Evolutionary conservation across 768 basidiomycete genomes (phyloP), one percentile per base, ranked within the genome.

Genomic region (Dioszegia aurantiaca): DNA sequence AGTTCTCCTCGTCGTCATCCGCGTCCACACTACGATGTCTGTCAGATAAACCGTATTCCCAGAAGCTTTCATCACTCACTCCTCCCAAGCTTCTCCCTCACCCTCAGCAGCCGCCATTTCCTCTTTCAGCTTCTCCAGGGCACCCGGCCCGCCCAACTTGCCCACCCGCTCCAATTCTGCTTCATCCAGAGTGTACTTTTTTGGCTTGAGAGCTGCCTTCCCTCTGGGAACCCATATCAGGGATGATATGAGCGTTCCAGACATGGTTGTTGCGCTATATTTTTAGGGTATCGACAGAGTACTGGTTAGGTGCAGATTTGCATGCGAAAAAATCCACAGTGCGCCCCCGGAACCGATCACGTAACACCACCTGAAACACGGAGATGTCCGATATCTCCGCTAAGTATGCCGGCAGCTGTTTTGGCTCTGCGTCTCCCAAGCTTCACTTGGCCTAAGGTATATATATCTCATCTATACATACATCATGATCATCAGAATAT

Each of bases 121-220:
- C 28, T 89, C 89, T 26, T 85, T 83, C 79, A 89, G 85, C 17
- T 93, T 82, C 75, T 93, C 92, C 64, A 84, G 80, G 56, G 85
- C 85, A 9, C 92, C 92, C 80, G 92, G 90, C 63, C 94, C 91
- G 14, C 92, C 90, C 24, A 99, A 82, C 21, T 86, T 82, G 64
- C 90, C 90, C 48, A 98, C 89, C 24, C 95, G 85, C 70, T 87
- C 85, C 12, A 98, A 81, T 77, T 99, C 95, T 51, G 83, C 79
- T 70, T 93, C 89, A 70, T 95, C 90, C 28, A 98, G 84, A 51
- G 87, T 82, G 77, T 98, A 98, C 80, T 88, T 90, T 70, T 80
- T 78, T 1, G 95, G 94, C 64, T 91, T 82, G 44, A 81, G 82
- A 2, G 81, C 79, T 2, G 93, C 80, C 17, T 85, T 83, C 9